These are phyloP conservation scores for Lablab purpureus DNA, from an alignment of 306 rosid genomes.

Conservation along the genomic window DNA sequence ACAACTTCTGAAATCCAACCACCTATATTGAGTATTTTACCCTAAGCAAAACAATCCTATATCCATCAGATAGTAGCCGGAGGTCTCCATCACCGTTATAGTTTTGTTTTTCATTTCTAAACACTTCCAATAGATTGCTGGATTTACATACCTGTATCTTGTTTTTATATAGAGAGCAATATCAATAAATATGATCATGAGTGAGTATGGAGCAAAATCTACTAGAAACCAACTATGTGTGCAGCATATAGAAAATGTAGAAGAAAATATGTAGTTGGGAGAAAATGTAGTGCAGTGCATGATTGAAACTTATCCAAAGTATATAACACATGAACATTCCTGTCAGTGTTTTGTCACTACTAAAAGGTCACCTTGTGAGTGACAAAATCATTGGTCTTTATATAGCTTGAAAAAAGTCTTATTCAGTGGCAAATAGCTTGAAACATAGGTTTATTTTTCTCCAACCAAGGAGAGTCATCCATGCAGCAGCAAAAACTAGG, in stretches of 20 bases:
- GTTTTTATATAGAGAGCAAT: background rate
- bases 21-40: constrained; percentile 17
- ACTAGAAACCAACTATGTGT: background rate
- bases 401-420: background rate
- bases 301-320: background rate
- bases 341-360: background rate
- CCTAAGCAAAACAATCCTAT: constrained; percentile 4
- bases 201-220: constrained; percentile 21
- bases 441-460: background rate
- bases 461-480: background rate
- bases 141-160: background rate
- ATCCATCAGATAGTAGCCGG: background rate
- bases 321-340: background rate
- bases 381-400: background rate
- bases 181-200: background rate
- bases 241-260: background rate
- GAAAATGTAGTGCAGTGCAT: background rate
- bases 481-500: background rate
- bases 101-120: background rate
- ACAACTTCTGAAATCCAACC: constrained; percentile 16
- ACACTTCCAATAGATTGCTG: background rate
- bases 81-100: background rate
- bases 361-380: background rate
- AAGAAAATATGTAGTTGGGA: constrained; percentile 3
- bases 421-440: constrained; percentile 6